Evolutionary conservation across 2,329 filamentous ascomycete species (phyloP).

Genomic region (Mycocentrospora acerina): DNA sequence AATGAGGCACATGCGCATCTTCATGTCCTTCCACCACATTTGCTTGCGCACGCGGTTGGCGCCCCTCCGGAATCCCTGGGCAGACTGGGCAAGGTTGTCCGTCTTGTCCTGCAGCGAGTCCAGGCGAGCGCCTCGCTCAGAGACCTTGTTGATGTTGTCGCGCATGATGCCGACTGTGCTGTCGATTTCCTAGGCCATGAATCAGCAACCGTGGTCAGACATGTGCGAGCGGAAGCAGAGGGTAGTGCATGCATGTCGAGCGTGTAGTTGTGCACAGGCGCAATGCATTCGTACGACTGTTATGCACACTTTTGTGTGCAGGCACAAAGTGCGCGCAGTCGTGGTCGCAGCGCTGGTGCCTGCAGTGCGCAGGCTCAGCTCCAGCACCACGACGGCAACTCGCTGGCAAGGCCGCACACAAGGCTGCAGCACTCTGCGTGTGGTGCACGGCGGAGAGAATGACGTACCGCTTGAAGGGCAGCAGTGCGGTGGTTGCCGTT

Average conservation of each 20-base stretch:
- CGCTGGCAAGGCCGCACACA: constrained; percentile 3
- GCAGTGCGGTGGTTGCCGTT: constrained; percentile 65
- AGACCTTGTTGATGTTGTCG: constrained; percentile 96
- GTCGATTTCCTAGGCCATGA: constrained; percentile 80
- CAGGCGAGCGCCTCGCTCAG: constrained; percentile 85
- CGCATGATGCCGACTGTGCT: constrained; percentile 94
- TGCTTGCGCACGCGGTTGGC: constrained; percentile 90
- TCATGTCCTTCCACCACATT: constrained; percentile 99
- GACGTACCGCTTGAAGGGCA: constrained; percentile 77
- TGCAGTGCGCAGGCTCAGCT: constrained; percentile 11
- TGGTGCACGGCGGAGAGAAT: constrained; percentile 1
- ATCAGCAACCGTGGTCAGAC: constrained; percentile 2
- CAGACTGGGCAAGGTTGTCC: constrained; percentile 86
- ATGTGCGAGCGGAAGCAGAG: not conserved
- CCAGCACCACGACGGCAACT: constrained; percentile 7
- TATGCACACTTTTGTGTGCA: not conserved
- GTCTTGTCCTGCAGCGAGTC: constrained; percentile 92
- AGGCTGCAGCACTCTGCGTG: constrained; percentile 4
- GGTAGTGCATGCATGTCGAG: not conserved
- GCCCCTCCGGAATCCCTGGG: constrained; percentile 92
- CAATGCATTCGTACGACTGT: not conserved
- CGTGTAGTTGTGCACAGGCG: no score
- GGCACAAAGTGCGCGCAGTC: constrained; percentile 1
- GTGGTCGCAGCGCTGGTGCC: constrained; percentile 12
- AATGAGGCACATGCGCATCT: constrained; percentile 98